Base-by-base conservation (phyloP, 257 asterid genomes). In the Primulina tabacum region DNA sequence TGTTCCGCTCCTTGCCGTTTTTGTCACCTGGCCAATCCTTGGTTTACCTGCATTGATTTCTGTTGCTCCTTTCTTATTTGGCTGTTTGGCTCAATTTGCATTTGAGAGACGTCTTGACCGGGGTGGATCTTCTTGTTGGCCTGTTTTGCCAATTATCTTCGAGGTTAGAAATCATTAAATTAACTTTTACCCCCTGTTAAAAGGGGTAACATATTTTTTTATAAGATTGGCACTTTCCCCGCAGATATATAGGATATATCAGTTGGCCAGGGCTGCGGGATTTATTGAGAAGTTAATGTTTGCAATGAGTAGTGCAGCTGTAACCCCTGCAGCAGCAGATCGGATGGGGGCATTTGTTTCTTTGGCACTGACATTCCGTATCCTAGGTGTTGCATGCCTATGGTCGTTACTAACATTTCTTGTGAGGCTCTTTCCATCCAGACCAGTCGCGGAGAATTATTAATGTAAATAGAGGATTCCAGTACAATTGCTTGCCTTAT, bases 371-470 rank as follows among this genome's bases (percentile, higher is more conserved):
- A 88, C 87, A 43, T 89, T 91, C 61, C 97, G 95, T 43, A 33
- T 85, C 24, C 71, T 94, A 6, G 99, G 95, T 21, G 71, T 91
- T 32, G 67, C 83, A 68, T 88, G 93, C 72, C 90, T 94, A 16
- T 94, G 99, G 99, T 94, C 99, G 28, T 83, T 94, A 77, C 81
- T 91, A n/a, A 85, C 96, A 11, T 94, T 94, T 81, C 97, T 94
- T 52, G 80, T 85, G 71, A 81, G 97, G 86, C 92, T 94, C 70
- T 91, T 94, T 62, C 97, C 99, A 4, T 93, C 96, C 11, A 83
- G 97, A 72, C 97, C 97, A 0, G 91, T 87, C 12, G 89, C 83
- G 6, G 96, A 91, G 83, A 94, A 91, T 66, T 94, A 91, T 72
- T 94, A 84, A 81, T 67, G 74, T 56, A 16, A 71, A 66, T 53